Evolutionary conservation across 78 protist genomes (phyloP), one percentile per base, ranked within the genome.

Genomic region (Planoprotostelium fungivorum): DNA sequence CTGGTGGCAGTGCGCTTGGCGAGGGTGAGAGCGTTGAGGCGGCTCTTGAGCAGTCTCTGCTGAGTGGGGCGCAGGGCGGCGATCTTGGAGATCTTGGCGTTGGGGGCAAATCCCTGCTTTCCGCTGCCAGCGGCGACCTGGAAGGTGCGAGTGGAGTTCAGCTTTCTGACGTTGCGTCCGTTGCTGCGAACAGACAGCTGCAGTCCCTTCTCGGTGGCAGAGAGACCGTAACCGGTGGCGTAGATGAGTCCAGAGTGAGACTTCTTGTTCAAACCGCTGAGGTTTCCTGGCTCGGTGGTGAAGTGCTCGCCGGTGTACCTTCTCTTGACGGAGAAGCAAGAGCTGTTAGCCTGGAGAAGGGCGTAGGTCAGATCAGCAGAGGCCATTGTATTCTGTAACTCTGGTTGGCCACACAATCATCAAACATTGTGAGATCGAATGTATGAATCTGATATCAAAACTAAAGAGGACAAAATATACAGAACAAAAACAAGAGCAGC

Each of bases 201-300:
- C 31, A 25, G 16, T 51, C 73, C 73, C 16, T 16, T 51, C 31
- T 51, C 73, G 73, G 5, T 51, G 73, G 73, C 73, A 16, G 5
- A 25, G 73, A 51, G 73, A 51, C 31, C 5, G 73, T 51, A 51
- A 51, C 31, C 5, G 31, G 16, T 16, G 31, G 5, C 31, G 73
- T 51, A 16, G 16, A 51, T 16, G 73, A 51, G 73, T 25, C 73
- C 73, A 51, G 73, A 51, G 73, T 51, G 73, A 51, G 73, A 51
- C 73, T 51, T 51, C 73, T 51, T 51, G 73, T 51, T 51, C 31
- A 51, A 16, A 5, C 16, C 31, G 73, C 31, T 25, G 73, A 51
- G 73, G 73, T 51, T 51, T 51, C 73, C 73, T 5, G 73, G 73
- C 73, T 51, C 73, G 73, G 73, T 51, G 73, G 73, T 51, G 73